Evolutionary conservation across 306 rosid species (phyloP), one percentile per base, ranked within the genome.

Genomic region (Vigna hirtella): DNA sequence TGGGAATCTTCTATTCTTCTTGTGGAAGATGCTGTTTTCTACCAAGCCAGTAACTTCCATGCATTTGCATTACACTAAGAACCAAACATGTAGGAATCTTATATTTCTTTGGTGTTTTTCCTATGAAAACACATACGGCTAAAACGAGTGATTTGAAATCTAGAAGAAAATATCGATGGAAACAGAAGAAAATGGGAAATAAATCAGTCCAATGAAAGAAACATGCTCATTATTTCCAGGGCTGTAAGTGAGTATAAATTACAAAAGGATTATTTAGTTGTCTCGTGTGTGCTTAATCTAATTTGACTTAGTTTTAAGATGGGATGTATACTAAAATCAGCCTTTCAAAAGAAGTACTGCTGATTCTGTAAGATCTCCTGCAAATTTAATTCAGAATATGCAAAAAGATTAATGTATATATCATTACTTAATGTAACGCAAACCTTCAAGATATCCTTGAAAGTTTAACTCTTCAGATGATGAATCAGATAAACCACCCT

Each of bases 401-500:
- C 18, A 74, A 72, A 30, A 58, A 13, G 43, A 73, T n/a, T n/a
- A 47, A 69, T 79, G 36, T 40, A 85, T 69, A 76, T 40, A 55
- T 55, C 48, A 82, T 70, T 64, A 86, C 79, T 40, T 51, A 30
- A 71, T 30, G 58, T 66, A 73, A 55, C 87, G 72, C 47, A 77
- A 80, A 87, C 89, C 93, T 79, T 88, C 90, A 80, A 70, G 84
- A 49, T 79, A 83, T 79, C 74, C 82, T 77, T 70, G 49, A 18
- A 38, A 63, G 63, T 84, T 79, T 55, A 73, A 73, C 26, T 86
- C 89, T 67, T 91, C 94, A 34, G 83, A 73, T 50, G 93, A 87
- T 81, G 97, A 89, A 73, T 84, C 86, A 76, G 91, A 83, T 38
- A 53, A 78, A 47, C 68, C 80, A 81, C 83, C 79, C 84, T 84